phyloP scores from a whole-genome alignment of 169 alveolate genomes.

The Babesia microti region DNA sequence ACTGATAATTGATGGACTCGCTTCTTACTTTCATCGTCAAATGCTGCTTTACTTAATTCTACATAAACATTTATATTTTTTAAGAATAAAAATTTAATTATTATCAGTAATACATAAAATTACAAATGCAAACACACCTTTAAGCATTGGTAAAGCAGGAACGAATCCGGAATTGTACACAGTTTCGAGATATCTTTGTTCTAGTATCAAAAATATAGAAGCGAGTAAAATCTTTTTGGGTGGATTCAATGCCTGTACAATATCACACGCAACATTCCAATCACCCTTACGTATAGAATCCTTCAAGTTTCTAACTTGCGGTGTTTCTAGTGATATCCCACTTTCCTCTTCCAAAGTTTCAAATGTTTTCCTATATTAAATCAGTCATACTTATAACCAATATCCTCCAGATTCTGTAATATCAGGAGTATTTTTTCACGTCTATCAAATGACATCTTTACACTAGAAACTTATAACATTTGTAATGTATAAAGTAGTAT shows the following conservation, averaged over 20 bases:
- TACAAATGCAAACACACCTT: slow-evolving; percentile 24
- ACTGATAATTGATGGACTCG: slow-evolving; percentile 28
- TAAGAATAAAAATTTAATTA: neutral
- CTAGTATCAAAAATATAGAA: slow-evolving; percentile 45
- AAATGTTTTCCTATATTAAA: slow-evolving; percentile 21
- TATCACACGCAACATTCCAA: slow-evolving; percentile 32
- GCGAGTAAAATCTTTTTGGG: slow-evolving; percentile 40
- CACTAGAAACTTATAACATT: too few relatives aligned
- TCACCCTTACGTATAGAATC: slow-evolving; percentile 40
- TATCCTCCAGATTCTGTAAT: slow-evolving; percentile 23
- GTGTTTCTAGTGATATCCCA: slow-evolving; percentile 32
- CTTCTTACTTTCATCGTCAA: slow-evolving; percentile 32
- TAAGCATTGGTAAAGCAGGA: slow-evolving; percentile 44
- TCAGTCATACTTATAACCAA: slow-evolving; percentile 10
- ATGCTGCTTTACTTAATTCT: slow-evolving; percentile 22
- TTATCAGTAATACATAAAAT: neutral
- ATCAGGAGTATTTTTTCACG: too few relatives aligned
- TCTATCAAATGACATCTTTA: too few relatives aligned
- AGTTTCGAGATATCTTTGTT: slow-evolving; percentile 49
- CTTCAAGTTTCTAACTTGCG: slow-evolving; percentile 34
- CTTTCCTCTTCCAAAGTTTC: slow-evolving; percentile 52
- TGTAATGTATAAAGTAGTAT: too few relatives aligned
- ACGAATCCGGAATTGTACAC: slow-evolving; percentile 33
- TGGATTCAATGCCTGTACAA: slow-evolving; percentile 27
- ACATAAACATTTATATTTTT: slow-evolving; percentile 2